Base-by-base conservation (phyloP, 768 basidiomycete species). In the Leccinum subgranulosum region DNA sequence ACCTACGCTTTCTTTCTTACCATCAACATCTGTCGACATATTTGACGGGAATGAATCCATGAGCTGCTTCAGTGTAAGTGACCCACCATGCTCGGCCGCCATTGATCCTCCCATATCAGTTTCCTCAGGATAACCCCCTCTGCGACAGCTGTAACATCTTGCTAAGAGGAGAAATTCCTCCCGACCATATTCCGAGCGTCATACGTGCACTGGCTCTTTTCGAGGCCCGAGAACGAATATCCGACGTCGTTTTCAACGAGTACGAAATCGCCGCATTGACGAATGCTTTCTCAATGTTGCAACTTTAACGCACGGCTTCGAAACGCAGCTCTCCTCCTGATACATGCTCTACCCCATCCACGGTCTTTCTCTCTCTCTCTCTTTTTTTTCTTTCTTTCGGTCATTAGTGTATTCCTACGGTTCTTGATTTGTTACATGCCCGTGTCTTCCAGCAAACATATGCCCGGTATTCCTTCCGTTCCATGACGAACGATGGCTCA, bases 241-340 rank as follows among this genome's bases (percentile, higher is more conserved):
- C 51, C 1, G 53, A 48, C 17, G 36, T 56, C 25, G 31, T 17
- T 23, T 52, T 57, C 49, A 25, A 55, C 36, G 67, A 69, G 28
- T 45, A 25, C 41, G 65, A 68, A 1, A 29, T 69, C 36, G 34
- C 34, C 3, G 27, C 62, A 3, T 56, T 69, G 48, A 60, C 67
- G 2, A 31, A 56, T 3, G 62, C 62, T 6, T 69, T 67, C 23
- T 69, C 62, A 27, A 64, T 58, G 65, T 31, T 69, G 27, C 64
- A 41, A n/a, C 33, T 66, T 8, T 69, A 29, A 49, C 36, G 21
- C 27, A n/a, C 53, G 15, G 15, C 39, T 29, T 3, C 1, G 15
- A 12, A 28, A 33, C 27, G 5, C 19, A 21, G 34, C n/a, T 50
- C 33, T 50, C 36, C 31, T 27, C 28, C 15, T 8, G 34, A 49